phyloP scores from a whole-genome alignment of 2,329 filamentous ascomycete species.

The Xenoacremonium recifei region DNA sequence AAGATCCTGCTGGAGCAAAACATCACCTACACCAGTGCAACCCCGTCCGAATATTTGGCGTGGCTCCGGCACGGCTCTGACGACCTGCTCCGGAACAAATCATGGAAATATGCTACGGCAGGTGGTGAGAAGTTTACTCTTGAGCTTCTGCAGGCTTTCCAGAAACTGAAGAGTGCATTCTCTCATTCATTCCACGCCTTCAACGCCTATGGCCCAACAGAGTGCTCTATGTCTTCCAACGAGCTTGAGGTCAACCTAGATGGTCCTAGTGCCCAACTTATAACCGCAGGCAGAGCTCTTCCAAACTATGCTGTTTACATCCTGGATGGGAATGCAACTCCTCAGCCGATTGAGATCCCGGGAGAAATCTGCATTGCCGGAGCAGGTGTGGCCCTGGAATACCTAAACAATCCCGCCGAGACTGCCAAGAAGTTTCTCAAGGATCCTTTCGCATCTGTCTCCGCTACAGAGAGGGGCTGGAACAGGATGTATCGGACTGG shows the following conservation, averaged over 20 bases:
- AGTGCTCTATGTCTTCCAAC: not conserved
- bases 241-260: not conserved
- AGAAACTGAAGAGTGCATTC: conserved; percentile 4
- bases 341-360: conserved; percentile 13
- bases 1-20: conserved; percentile 4
- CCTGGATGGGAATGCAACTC: conserved; percentile 30
- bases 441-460: not conserved
- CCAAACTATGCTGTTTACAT: conserved; percentile 40
- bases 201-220: conserved; percentile 13
- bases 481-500: conserved; percentile 14
- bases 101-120: conserved; percentile 11
- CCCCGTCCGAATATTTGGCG: conserved; percentile 8
- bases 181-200: conserved; percentile 5
- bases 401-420: conserved; percentile 30
- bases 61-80: conserved; percentile 6
- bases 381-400: conserved; percentile 40
- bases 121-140: conserved; percentile 15
- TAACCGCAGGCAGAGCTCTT: conserved; percentile 15
- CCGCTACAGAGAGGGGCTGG: not conserved
- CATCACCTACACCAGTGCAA: conserved; percentile 8
- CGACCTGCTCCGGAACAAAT: not conserved
- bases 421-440: conserved; percentile 5
- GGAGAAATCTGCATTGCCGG: conserved; percentile 30
- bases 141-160: conserved; percentile 9
- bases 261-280: not conserved